These are phyloP conservation scores for Ceratocystis cubensis DNA, from an alignment of 2,329 filamentous ascomycete species.

Conservation along the genomic window DNA sequence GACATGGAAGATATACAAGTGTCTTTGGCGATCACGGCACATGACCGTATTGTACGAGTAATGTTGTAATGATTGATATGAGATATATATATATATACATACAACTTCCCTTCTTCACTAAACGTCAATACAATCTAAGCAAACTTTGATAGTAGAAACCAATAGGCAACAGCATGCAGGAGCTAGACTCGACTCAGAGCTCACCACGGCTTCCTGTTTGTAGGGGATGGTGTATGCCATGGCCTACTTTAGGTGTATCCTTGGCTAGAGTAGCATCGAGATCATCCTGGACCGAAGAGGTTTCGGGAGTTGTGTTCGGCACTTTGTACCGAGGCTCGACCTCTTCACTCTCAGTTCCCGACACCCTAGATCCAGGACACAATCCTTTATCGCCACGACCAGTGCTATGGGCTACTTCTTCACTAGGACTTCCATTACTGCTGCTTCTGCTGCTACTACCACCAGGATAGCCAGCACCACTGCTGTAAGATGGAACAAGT, in stretches of 20 bases:
- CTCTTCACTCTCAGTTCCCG: constrained; percentile 1
- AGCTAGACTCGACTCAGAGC: neutral
- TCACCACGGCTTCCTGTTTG: neutral
- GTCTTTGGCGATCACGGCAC: neutral
- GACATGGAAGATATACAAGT: neutral
- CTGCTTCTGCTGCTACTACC: neutral
- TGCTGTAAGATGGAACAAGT: constrained; percentile 11
- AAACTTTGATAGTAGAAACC: neutral
- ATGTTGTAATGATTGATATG: neutral
- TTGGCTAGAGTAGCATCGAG: neutral
- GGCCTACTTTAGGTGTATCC: neutral
- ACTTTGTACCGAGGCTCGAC: neutral
- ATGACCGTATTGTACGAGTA: neutral
- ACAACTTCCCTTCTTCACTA: neutral
- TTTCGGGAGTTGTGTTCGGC: constrained; percentile 1
- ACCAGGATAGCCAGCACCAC: neutral
- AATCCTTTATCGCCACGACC: neutral
- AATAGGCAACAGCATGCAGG: neutral
- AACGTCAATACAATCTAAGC: neutral
- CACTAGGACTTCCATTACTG: neutral
- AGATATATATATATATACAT: too few relatives aligned
- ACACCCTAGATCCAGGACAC: neutral
- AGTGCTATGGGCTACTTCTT: neutral
- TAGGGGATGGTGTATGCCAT: neutral
- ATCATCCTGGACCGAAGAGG: constrained; percentile 1